A percentile compares a stretch with the other conserved stretches of the same genome.
phyloP scores from a whole-genome alignment of 345 rosid species.

The Microthlaspi erraticum region DNA sequence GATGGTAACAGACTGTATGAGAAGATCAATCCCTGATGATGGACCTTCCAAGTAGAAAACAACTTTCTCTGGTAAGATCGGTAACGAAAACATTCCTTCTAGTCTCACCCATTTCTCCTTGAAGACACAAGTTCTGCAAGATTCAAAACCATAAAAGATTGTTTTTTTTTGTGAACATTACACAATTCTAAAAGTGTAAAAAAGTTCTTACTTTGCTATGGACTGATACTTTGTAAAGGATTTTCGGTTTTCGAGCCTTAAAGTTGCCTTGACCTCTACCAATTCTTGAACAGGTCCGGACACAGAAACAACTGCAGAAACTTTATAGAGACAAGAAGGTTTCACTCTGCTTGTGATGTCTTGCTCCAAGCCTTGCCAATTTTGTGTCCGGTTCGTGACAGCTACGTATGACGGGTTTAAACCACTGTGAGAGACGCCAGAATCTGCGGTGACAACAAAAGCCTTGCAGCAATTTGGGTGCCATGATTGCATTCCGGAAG shows the following conservation, averaged over 20 bases:
- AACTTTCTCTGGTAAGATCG: conserved; percentile 60
- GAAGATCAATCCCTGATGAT: conserved; percentile 72
- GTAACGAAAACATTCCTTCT: conserved; percentile 79
- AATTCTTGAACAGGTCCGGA: conserved; percentile 66
- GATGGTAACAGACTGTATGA: conserved; percentile 69
- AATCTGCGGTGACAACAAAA: conserved; percentile 57
- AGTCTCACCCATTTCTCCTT: conserved; percentile 75
- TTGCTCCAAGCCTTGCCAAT: conserved; percentile 97
- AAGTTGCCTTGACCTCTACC: conserved; percentile 72
- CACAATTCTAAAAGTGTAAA: conserved; percentile 12
- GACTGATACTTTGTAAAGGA: conserved; percentile 59
- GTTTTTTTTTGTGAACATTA: conserved; percentile 51
- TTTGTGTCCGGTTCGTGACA: conserved; percentile 68
- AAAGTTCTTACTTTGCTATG: conserved; percentile 68
- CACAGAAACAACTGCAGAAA: conserved; percentile 73
- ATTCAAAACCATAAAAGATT: conserved; percentile 39
- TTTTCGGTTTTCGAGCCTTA: conserved; percentile 63
- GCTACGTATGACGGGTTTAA: conserved; percentile 54
- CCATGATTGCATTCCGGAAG: conserved; percentile 75
- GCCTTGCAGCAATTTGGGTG: conserved; percentile 78
- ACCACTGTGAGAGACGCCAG: conserved; percentile 53
- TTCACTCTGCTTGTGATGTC: conserved; percentile 74
- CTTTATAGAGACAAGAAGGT: conserved; percentile 57
- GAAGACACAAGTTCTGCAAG: conserved; percentile 68
- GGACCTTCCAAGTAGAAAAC: conserved; percentile 94